Base-by-base conservation (phyloP, 2,329 filamentous ascomycete species). In the Fusarium neocosmosporiellum region DNA sequence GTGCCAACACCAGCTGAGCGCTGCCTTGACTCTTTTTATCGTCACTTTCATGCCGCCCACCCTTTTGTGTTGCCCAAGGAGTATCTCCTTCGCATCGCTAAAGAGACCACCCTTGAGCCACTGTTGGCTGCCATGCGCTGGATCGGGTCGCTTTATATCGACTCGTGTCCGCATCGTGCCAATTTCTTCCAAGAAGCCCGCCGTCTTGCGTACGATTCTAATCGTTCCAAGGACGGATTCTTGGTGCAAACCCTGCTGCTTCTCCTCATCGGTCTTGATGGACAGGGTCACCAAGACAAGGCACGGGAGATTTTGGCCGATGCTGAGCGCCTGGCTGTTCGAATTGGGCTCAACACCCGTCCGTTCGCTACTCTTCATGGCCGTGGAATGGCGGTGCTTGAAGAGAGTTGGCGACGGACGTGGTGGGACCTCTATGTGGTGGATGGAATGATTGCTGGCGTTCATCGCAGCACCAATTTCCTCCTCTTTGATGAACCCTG, bases 381-480 rank as follows among this genome's bases (percentile, higher is more conserved):
- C 18, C 85, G 87, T 31, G 89, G 90, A 7, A 89, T 92, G 67
- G 86, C 89, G 0, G 85, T 94, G 2, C 80, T 95, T 4, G 93
- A 96, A 79, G 95, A 98, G 81, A 94, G 92, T 79, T 92, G 94
- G 89, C 89, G 94, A 20, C 88, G 95, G 66, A 98, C 95, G 2
- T 98, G 95, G 95, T 98, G 95, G 95, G 94, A 90, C 70, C 79
- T 90, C 5, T 96, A 92, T 78, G 88, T 94, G n/a, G 88, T 94
- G 16, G 94, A 97, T 79, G 94, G 92, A 63, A 92, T 97, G 88
- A 88, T 97, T 73, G 93, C 94, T 7, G 94, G 93, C 5, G 91
- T 97, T 73, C 93, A 93, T 74, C 88, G 91, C 14, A 88, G 90
- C 69, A 92, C 92, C 46, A 92, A 89, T 63, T 93, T 94, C 80